Evolutionary conservation across 1,284 basidiomycete genomes (phyloP).

Genomic region (Cryptococcus amylolentus): DNA sequence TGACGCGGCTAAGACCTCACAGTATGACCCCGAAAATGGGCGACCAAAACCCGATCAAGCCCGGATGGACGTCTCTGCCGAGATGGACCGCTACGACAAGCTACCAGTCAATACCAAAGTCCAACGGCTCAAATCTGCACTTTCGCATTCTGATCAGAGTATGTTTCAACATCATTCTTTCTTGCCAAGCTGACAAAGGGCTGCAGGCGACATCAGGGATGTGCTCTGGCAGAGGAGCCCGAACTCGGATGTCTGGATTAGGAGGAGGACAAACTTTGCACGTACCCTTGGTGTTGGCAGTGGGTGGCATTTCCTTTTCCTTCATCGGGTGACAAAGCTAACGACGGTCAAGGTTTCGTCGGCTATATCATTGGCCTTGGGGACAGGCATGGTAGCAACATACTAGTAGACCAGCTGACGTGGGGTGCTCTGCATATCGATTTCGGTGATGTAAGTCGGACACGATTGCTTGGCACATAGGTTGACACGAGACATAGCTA

Average conservation of each 20-base stretch:
- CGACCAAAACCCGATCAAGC: constrained; percentile 22
- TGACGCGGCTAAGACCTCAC: constrained; percentile 1
- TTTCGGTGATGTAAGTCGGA: constrained; percentile 41
- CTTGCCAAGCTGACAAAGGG: neutral
- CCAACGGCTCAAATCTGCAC: constrained; percentile 30
- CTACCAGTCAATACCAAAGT: constrained; percentile 41
- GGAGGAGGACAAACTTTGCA: constrained; percentile 41
- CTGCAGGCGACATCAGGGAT: constrained; percentile 38
- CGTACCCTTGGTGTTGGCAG: constrained; percentile 42
- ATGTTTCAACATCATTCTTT: constrained; percentile 1
- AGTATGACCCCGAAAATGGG: constrained; percentile 32
- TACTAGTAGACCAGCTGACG: constrained; percentile 42
- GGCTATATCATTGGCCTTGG: constrained; percentile 45
- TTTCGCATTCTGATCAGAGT: constrained; percentile 41
- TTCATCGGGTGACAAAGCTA: too few relatives aligned
- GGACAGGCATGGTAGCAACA: constrained; percentile 44
- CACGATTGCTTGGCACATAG: neutral
- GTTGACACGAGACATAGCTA: constrained; percentile 19
- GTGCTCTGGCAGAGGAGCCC: constrained; percentile 43
- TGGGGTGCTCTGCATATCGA: constrained; percentile 47
- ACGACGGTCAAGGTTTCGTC: constrained; percentile 29
- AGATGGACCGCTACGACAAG: constrained; percentile 39
- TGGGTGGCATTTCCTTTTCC: constrained; percentile 9
- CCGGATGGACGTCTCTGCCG: constrained; percentile 25
- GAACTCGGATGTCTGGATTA: constrained; percentile 41